Percentiles rank a stretch among this genome's conserved stretches.
Conservation (phyloP, 2,329 filamentous ascomycete genomes). For the Thermochaetoides dissita region DNA sequence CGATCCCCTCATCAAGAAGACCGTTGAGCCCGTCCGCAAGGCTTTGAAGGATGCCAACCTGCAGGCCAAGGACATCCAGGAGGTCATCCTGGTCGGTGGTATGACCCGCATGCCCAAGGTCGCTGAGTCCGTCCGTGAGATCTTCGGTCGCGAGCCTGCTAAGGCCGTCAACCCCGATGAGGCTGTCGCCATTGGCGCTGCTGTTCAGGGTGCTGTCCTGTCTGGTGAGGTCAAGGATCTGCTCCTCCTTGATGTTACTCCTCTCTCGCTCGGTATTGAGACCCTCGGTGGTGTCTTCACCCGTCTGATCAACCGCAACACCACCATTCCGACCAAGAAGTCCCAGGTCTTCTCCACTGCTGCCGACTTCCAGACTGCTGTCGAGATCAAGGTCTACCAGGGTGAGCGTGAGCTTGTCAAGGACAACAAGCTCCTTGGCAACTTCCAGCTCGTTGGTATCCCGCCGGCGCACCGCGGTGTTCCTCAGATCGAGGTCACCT, state of each 20-base stretch:
- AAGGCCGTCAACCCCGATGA: conserved; percentile 99
- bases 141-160: conserved; percentile 90
- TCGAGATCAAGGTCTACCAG: conserved; percentile 99
- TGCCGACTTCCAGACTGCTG: conserved; percentile 94
- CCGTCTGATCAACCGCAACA: conserved; percentile 96
- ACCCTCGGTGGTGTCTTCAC: conserved; percentile 97
- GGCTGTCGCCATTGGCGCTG: conserved; percentile 93
- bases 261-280: conserved; percentile 94
- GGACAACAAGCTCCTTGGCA: conserved; percentile 96
- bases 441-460: conserved; percentile 98
- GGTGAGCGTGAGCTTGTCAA: conserved; percentile 97
- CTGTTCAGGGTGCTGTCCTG: conserved; percentile 91
- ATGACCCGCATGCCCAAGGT: conserved; percentile 99
- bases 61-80: conserved; percentile 85
- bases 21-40: conserved; percentile 87
- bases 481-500: conserved; percentile 93
- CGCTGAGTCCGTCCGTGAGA: conserved; percentile 83
- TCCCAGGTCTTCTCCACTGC: conserved; percentile 96
- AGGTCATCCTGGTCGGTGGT: conserved; percentile 94
- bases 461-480: conserved; percentile 92
- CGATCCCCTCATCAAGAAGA: conserved; percentile 73
- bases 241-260: conserved; percentile 87
- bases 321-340: conserved; percentile 98
- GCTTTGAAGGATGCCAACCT: conserved; percentile 91
- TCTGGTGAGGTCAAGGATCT: conserved; percentile 95